Evolutionary conservation across 1,139 yeast genomes (phyloP), one percentile per base, ranked within the genome.

Genomic region (Debaryomyces coudertii): DNA sequence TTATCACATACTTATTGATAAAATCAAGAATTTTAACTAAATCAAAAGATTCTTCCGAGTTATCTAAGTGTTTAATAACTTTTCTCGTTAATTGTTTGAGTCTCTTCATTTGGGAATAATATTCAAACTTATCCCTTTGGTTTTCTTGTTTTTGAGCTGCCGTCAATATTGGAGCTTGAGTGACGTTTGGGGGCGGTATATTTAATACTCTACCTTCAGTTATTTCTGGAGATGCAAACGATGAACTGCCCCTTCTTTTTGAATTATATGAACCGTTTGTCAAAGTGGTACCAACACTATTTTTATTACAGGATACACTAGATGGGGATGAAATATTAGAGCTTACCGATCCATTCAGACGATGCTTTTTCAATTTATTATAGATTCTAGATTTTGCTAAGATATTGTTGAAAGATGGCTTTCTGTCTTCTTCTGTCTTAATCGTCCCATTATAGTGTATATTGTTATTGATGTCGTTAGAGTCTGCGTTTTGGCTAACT

Each of bases 331-430:
- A 65, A 4, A 55, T 43, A 9, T 53, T 58, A 33, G 75, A 71
- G 34, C 57, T 58, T 37, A 62, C 47, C 2, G 74, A 68, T 20
- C 69, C 56, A 2, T 65, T 55, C 65, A 69, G 73, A 11, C 79
- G 61, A 47, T 69, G 61, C 49, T 70, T 72, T 51, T 67, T 73
- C 23, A 73, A 56, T 47, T 69, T 65, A 51, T 65, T 68, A 52
- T 74, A 74, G 24, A 74, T 54, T 49, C 63, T 62, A 5, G 76
- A 66, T 48, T 73, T 74, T 12, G 71, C 61, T 20, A 73, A 60
- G 11, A 73, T 50, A n/a, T 61, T 55, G 50, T 68, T 69, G 9
- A 69, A 48, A 0, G 62, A 56, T 45, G 62, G 68, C 47, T 58
- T 63, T 43, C 57, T 61, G 45, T 57, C 55, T 28, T 58, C 56